Conservation (phyloP, 768 basidiomycete species). For the Rhizopogon roseolus region DNA sequence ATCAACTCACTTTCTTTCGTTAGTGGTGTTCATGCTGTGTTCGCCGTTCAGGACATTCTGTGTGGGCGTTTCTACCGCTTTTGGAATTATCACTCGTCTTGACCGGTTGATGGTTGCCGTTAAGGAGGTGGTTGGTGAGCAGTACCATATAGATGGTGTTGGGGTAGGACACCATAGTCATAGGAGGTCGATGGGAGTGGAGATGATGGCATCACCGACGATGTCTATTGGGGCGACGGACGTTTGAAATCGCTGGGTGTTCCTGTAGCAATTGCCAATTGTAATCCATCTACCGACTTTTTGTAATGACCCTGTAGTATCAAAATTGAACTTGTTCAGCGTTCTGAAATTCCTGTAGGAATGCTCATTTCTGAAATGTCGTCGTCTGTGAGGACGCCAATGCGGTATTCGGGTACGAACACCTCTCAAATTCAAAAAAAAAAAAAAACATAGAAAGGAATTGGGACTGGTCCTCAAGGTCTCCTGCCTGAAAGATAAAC, state of each 20-base stretch:
- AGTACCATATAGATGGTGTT: constrained; percentile 77
- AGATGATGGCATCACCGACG: constrained; percentile 25
- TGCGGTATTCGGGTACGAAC: too few relatives aligned
- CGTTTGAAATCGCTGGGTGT: neutral
- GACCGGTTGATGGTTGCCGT: constrained; percentile 77
- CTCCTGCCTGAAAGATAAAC: too few relatives aligned
- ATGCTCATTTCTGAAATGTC: too few relatives aligned
- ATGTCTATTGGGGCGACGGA: constrained; percentile 9
- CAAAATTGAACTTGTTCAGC: too few relatives aligned
- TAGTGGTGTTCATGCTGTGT: neutral
- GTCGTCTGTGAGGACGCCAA: too few relatives aligned
- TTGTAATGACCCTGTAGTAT: too few relatives aligned
- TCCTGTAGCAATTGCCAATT: neutral
- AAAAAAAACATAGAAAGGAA: too few relatives aligned
- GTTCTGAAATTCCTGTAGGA: too few relatives aligned
- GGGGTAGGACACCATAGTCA: constrained; percentile 27
- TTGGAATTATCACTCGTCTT: constrained; percentile 63
- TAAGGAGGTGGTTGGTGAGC: constrained; percentile 85
- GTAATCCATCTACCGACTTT: too few relatives aligned
- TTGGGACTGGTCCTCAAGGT: too few relatives aligned
- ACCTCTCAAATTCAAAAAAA: too few relatives aligned
- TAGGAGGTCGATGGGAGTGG: constrained; percentile 19
- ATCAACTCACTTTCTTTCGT: constrained; percentile 5
- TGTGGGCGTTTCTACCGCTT: constrained; percentile 68
- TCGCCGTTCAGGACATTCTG: constrained; percentile 49